Evolutionary conservation across 2,329 filamentous ascomycete species (phyloP).

Genomic region (Orbilia blumenaviensis): DNA sequence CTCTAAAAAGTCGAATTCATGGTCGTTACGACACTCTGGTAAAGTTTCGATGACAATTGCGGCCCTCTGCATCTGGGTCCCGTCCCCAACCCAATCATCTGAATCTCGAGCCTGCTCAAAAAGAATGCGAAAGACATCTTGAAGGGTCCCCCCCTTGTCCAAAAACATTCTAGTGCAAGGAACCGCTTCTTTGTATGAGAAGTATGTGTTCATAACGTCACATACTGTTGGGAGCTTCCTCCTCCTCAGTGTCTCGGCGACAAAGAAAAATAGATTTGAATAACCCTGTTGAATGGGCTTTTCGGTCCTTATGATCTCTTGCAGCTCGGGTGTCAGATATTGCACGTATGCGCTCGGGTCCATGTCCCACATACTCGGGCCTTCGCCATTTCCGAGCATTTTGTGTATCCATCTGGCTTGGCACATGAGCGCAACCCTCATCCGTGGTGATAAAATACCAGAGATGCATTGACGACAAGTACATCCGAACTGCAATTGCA

Average conservation of each 20-base stretch:
- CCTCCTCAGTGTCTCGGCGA: too few relatives aligned
- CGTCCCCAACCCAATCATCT: constrained; percentile 59
- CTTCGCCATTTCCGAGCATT: too few relatives aligned
- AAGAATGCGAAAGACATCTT: constrained; percentile 57
- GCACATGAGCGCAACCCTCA: background rate
- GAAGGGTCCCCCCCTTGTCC: constrained; percentile 58
- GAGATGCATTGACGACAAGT: background rate
- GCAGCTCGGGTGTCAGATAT: too few relatives aligned
- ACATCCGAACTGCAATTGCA: background rate
- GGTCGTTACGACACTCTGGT: constrained; percentile 60
- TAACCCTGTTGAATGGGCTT: too few relatives aligned
- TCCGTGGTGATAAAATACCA: background rate
- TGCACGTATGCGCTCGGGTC: too few relatives aligned
- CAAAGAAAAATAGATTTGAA: too few relatives aligned
- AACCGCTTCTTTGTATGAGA: constrained; percentile 59
- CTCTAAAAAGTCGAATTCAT: constrained; percentile 60
- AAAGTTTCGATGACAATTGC: constrained; percentile 55
- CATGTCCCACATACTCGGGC: too few relatives aligned
- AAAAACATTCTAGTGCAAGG: constrained; percentile 59
- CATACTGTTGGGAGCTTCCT: too few relatives aligned
- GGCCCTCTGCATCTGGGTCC: constrained; percentile 54
- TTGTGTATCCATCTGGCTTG: background rate
- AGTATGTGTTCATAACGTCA: too few relatives aligned
- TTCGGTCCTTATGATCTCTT: too few relatives aligned
- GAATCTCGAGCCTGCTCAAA: constrained; percentile 58